Evolutionary conservation across 2,329 filamentous ascomycete species (phyloP).

Genomic region (Colletotrichum melonis): DNA sequence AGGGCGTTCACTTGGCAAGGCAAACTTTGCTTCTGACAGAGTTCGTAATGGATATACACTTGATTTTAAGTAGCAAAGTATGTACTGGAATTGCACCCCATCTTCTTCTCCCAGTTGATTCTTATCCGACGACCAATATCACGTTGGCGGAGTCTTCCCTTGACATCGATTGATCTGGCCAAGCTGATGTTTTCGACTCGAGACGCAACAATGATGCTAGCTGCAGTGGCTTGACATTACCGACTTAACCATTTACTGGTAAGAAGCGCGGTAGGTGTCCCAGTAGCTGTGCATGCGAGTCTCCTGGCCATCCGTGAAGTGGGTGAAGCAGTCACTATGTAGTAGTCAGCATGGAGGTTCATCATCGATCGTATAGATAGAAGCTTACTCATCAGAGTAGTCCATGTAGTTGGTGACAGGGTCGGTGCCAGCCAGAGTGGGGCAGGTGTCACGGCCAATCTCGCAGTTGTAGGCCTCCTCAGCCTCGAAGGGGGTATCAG

Average conservation of each 20-base stretch:
- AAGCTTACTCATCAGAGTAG: constrained; percentile 54
- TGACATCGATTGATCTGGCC: not conserved
- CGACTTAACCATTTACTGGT: constrained; percentile 8
- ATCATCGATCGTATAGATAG: not conserved
- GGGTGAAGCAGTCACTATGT: constrained; percentile 53
- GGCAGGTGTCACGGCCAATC: constrained; percentile 48
- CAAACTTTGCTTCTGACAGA: not conserved
- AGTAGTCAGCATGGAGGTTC: constrained; percentile 36
- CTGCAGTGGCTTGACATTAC: not conserved
- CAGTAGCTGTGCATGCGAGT: constrained; percentile 47
- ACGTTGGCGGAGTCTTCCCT: not conserved
- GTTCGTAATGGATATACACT: not conserved
- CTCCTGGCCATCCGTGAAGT: constrained; percentile 57
- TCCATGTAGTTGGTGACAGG: constrained; percentile 55
- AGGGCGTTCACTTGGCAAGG: not conserved
- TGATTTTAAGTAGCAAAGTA: not conserved
- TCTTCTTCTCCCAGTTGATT: not conserved
- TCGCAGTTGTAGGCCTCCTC: constrained; percentile 49
- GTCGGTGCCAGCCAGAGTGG: constrained; percentile 45
- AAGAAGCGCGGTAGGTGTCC: constrained; percentile 42
- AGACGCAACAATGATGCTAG: not conserved
- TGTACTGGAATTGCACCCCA: not conserved
- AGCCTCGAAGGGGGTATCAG: constrained; percentile 54
- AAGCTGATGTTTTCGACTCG: not conserved
- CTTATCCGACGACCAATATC: not conserved